Evolutionary conservation across 116 monocot species (phyloP).

Genomic region (Phalaenopsis hybrid): DNA sequence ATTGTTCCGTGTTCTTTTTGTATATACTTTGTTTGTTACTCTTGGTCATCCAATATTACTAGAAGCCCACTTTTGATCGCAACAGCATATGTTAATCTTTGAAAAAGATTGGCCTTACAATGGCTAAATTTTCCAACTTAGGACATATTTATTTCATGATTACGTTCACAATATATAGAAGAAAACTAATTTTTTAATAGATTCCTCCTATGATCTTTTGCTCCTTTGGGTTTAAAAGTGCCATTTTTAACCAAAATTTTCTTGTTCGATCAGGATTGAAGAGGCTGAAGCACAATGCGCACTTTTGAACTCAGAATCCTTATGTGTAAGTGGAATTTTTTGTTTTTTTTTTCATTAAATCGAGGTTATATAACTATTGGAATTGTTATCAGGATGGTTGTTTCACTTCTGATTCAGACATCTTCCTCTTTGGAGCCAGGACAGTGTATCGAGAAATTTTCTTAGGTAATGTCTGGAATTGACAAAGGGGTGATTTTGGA

Average conservation of each 20-base stretch:
- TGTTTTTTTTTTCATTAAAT: background rate
- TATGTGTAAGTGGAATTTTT: slow-evolving; percentile 60
- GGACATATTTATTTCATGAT: too few relatives aligned
- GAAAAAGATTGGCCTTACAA: too few relatives aligned
- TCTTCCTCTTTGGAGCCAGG: slow-evolving; percentile 90
- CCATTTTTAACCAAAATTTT: background rate
- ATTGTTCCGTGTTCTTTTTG: too few relatives aligned
- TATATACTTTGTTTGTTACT: too few relatives aligned
- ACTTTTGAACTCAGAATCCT: slow-evolving; percentile 44
- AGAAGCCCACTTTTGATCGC: too few relatives aligned
- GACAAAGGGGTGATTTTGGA: background rate
- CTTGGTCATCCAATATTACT: too few relatives aligned
- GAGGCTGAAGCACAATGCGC: slow-evolving; percentile 97
- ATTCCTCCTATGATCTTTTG: too few relatives aligned
- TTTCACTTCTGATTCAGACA: slow-evolving; percentile 85
- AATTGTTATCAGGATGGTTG: slow-evolving; percentile 77
- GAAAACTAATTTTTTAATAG: too few relatives aligned
- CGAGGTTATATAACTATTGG: background rate
- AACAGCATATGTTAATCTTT: too few relatives aligned
- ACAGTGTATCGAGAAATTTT: slow-evolving; percentile 83
- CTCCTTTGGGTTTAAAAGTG: background rate
- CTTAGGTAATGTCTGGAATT: slow-evolving; percentile 40
- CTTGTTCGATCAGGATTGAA: slow-evolving; percentile 50
- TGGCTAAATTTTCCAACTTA: too few relatives aligned
- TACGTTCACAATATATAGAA: too few relatives aligned